Conservation (phyloP, 139 green algal genomes). For the Haematococcus sp. region DNA sequence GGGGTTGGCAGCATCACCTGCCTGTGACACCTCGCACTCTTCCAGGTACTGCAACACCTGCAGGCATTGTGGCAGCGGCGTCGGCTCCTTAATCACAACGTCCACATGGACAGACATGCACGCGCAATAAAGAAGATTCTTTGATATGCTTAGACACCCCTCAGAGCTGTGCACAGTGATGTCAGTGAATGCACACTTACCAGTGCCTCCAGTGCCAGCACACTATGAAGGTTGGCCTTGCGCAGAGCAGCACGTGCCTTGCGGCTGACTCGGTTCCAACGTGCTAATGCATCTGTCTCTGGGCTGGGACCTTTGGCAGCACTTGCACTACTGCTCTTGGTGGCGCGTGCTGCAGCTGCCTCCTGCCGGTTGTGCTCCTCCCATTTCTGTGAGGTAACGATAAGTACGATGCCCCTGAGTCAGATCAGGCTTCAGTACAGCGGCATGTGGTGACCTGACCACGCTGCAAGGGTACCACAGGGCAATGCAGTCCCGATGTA, state of each 20-base stretch:
- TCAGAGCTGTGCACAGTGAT: too few species aligned
- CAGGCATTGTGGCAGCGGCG: neutral
- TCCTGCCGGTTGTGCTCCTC: constrained; percentile 34
- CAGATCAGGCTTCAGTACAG: too few species aligned
- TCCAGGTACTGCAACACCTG: neutral
- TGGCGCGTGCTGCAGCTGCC: neutral
- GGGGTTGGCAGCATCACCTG: neutral
- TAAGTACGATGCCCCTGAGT: neutral
- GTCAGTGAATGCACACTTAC: too few species aligned
- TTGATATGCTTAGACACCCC: too few species aligned
- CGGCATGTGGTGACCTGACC: too few species aligned
- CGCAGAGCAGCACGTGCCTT: constrained; percentile 32
- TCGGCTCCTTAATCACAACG: too few species aligned
- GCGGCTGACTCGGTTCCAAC: constrained; percentile 32
- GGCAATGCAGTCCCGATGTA: too few species aligned
- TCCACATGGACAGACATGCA: neutral
- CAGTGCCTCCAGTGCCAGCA: constrained; percentile 51
- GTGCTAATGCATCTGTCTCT: constrained; percentile 30
- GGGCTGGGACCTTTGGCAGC: constrained; percentile 1
- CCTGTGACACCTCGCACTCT: neutral
- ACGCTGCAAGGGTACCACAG: too few species aligned
- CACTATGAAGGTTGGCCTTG: constrained; percentile 39
- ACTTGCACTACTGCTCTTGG: neutral
- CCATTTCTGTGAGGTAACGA: constrained; percentile 27
- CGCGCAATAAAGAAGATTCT: neutral